Base-by-base conservation (phyloP, 2,329 filamentous ascomycete genomes). In the Volutella citrinella region DNA sequence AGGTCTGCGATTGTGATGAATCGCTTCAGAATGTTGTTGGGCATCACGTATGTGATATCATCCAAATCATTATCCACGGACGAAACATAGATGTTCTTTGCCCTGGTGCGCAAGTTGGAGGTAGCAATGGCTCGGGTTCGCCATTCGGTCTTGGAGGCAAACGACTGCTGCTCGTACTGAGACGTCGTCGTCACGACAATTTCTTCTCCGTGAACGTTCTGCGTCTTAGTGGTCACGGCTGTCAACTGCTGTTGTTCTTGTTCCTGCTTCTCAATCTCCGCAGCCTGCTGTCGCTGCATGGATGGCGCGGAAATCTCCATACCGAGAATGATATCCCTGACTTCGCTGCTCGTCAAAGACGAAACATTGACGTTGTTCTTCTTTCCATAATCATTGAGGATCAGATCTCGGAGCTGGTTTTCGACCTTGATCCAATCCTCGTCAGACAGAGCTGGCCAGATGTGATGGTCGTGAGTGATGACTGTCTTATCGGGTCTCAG, bases 341-440 rank as follows among this genome's bases (percentile, higher is more conserved):
- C 93, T 78, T 98, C 93, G 54, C 87, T 95, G 59, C 82, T 95
- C 2, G 93, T 98, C 65, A 98, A 74, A 61, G 89, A 95, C 12
- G 94, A 94, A 10, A 93, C 91, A 54, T 98, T 98, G 70, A 98
- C 93, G 52, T 97, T 98, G 72, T 98, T 98, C 78, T 98, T 98
- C 78, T 97, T 98, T 58, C 93, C 93, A 59, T 98, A 98, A 60
- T 98, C 93, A 50, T 97, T 96, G 49, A 98, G 61, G 54, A 98
- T 98, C 47, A 98, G 70, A 70, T 98, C 93, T 61, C 93, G 84
- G 25, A 98, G 72, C 58, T 95, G 87, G 27, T 89, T 89, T 72
- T 98, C 93, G n/a, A 98, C 88, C 78, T 96, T 96, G 66, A 98
- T 93, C 93, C 93, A 98, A 45, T 95, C 90, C 52, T 98, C 93